Evolutionary conservation across 2,329 filamentous ascomycete species (phyloP), one percentile per base, ranked within the genome.

Genomic region (Penicillium sp.): DNA sequence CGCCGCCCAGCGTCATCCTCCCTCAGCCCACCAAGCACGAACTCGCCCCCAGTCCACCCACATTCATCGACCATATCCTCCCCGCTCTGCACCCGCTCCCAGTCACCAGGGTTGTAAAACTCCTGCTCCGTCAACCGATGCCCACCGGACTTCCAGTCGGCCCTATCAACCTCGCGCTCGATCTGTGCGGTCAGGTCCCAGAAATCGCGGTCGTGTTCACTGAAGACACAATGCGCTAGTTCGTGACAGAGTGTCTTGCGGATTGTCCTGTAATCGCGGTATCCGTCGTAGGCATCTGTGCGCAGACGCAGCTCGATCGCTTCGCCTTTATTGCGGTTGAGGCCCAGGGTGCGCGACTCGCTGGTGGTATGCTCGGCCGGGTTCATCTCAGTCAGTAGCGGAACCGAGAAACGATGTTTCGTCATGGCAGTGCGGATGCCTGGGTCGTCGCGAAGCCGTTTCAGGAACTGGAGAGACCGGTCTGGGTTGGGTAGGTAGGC

Each of bases 281-380:
- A 97, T 1, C 93, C 93, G 63, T 95, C 89, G 62, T 93, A 88
- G 2, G 86, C 87, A 68, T 98, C 93, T 1, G 93, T 97, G n/a
- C 93, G 75, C 23, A 98, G 69, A 0, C 93, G 75, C 46, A 98
- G 68, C 73, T 97, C 90, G 41, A 98, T 95, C 1, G 88, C 87
- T 64, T 95, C 85, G 45, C 93, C 93, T 2, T 75, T 68, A 60
- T 97, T 96, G 8, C 88, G 75, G 61, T 98, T 98, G 27, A 97
- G 64, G 0, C 93, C 93, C 0, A 97, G 69, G 1, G 87, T 90
- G 30, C 87, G 78, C 34, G 82, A 82, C n/a, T 93, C 84, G 57
- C 87, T 84, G 3, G 79, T 86, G 0, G 90, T 96, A 65, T 96
- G 81, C 51, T 83, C 77, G 0, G 83, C 75, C 0, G 93, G 93